Evolutionary conservation across 2,329 filamentous ascomycete species (phyloP), one percentile per base, ranked within the genome.

Genomic region (Neofusicoccum parvum): DNA sequence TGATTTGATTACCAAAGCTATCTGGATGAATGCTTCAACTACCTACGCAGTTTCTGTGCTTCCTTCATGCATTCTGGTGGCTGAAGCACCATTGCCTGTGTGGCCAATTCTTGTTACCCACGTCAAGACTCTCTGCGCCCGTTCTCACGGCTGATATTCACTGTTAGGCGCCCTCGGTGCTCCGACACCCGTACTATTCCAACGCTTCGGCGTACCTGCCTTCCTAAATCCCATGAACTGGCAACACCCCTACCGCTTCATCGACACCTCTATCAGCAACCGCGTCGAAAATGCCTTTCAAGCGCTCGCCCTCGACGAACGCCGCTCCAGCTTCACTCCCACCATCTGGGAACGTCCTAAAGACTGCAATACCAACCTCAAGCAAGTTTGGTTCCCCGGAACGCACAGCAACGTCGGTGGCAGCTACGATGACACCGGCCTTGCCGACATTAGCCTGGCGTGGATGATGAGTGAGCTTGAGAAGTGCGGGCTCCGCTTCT

Each of bases 241-340:
- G 2, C 54, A 27, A 1, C 66, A 66, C 34, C 34, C 48, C 23
- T 46, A 43, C 43, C 43, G 59, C 39, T 82, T 82, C 67, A 79
- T 78, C 64, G 79, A 82, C 70, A 83, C 81, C 3, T 75, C 78
- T 59, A 74, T 83, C 62, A 78, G 76, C 9, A 69, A 72, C 53
- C 75, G 75, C 12, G 81, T 88, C 39, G 81, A 86, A 69, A 80
- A 87, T 70, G 86, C 84, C 0, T 88, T 88, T 69, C 86, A 88
- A 23, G 86, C 85, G 0, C 78, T 88, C 10, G 86, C 85, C 0
- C 74, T 88, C 2, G 86, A 88, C 65, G 86, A 88, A 73, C 82
- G 80, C 20, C 81, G 86, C 9, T 73, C 80, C 0, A 81, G 85
- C 0, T 88, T 87, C 66, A 77, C 75, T n/a, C 85, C 85, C 12